Base-by-base conservation (phyloP, 371 early-diverging fungal species). In the Lichtheimia ramosa region DNA sequence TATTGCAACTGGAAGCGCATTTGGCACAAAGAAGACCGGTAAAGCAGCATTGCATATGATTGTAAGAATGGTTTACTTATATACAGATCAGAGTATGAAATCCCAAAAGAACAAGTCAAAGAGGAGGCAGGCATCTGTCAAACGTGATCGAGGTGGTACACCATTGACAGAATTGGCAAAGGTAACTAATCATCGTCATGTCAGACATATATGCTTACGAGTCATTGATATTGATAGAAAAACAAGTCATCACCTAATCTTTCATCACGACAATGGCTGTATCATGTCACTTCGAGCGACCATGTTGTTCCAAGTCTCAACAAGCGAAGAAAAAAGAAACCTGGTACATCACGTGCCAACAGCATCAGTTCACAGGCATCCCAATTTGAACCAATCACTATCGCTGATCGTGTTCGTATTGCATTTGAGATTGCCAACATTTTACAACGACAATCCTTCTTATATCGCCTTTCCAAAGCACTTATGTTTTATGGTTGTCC, bases 341-440 rank as follows among this genome's bases (percentile, higher is more conserved):
- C 66, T 2, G 54, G 70, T 42, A 77, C 72, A 6, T 62, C 73
- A 1, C 63, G 71, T 20, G 62, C 60, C 6, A 75, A 71, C 39
- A 76, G 76, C 58, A 65, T 75, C 64, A 54, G 69, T n/a, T 75
- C 77, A 13, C 76, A 74, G 18, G 77, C 74, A 15, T 80, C 80
- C 23, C 77, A 76, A 54, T 74, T 74, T 50, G 77, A 76, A 39
- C 80, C 75, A 20, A 77, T 80, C 25, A 74, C 82, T 16, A 50
- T 73, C 1, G 83, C 83, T 40, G 85, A 83, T 53, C 76, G 81
- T 34, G 74, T 85, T 39, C 72, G 77, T 4, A 85, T 85, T 34
- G 82, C 85, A 0, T 77, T 81, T 65, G 83, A 83, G 16, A 76
- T 85, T 49, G 86, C 83, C 14, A 76, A 82, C 42, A 87, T 87